These are phyloP conservation scores for Juncus effusus DNA, from an alignment of 176 grass and related monocot genomes.

Conservation along the genomic window DNA sequence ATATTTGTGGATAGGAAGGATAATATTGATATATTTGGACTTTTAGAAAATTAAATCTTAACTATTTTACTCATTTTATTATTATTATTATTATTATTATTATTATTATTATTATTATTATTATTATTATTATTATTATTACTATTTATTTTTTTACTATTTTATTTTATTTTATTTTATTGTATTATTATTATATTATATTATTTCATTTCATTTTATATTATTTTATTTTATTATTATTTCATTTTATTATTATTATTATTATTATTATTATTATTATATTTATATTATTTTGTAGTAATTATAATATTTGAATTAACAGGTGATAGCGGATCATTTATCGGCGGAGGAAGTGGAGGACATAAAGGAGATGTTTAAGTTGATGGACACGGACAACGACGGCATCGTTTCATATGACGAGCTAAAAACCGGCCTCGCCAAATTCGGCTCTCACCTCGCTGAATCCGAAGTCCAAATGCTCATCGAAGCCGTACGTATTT, in stretches of 20 bases:
- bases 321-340: constrained; percentile 99
- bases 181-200: too few relatives aligned
- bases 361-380: constrained; percentile 98
- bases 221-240: too few relatives aligned
- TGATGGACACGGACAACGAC: constrained; percentile 97
- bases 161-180: too few relatives aligned
- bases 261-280: background rate
- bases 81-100: too few relatives aligned
- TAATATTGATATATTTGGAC: background rate
- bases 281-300: too few relatives aligned
- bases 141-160: too few relatives aligned
- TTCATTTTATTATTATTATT: background rate
- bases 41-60: too few relatives aligned
- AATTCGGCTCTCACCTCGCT: constrained; percentile 91
- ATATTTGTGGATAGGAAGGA: background rate
- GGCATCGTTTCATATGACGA: constrained; percentile 93
- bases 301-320: constrained; percentile 13
- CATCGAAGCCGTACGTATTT: constrained; percentile 84
- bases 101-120: too few relatives aligned
- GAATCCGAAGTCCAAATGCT: constrained; percentile 98
- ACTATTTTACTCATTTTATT: too few relatives aligned
- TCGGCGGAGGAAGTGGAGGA: constrained; percentile 96
- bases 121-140: too few relatives aligned
- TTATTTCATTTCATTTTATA: too few relatives aligned
- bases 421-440: constrained; percentile 74